Conservation (phyloP, 1,139 yeast genomes). For the Pichia sp. region DNA sequence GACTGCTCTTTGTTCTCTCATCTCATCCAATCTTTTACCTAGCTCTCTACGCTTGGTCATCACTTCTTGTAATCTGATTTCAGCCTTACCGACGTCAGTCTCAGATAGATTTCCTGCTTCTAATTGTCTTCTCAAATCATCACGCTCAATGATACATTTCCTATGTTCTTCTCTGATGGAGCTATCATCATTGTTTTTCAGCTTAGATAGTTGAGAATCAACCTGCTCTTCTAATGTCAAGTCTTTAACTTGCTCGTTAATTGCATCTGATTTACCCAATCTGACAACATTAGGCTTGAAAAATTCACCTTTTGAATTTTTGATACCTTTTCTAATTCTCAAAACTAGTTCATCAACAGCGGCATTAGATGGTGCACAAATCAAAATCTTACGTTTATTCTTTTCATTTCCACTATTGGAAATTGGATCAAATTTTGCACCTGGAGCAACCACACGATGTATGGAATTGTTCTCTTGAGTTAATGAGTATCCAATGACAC, state of each 20-base stretch:
- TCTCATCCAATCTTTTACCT: constrained; percentile 71
- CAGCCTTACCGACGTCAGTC: constrained; percentile 42
- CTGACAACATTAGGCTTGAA: constrained; percentile 76
- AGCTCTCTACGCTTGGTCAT: constrained; percentile 60
- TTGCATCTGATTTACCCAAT: constrained; percentile 85
- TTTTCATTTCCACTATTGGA: constrained; percentile 17
- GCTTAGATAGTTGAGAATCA: constrained; percentile 50
- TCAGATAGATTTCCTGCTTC: constrained; percentile 36
- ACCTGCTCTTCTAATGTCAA: constrained; percentile 84
- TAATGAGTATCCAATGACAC: constrained; percentile 77
- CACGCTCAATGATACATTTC: constrained; percentile 48
- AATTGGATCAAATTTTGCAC: constrained; percentile 15
- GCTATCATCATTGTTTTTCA: constrained; percentile 37
- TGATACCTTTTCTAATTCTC: constrained; percentile 73
- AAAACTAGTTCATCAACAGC: constrained; percentile 97
- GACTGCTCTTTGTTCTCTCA: constrained; percentile 66
- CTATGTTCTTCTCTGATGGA: constrained; percentile 50
- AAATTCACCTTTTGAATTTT: constrained; percentile 50
- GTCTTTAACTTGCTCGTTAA: constrained; percentile 76
- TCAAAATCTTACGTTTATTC: constrained; percentile 48
- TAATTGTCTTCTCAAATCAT: constrained; percentile 40
- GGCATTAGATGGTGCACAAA: constrained; percentile 98
- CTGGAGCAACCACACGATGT: constrained; percentile 37
- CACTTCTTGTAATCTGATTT: constrained; percentile 49
- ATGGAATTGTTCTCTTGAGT: constrained; percentile 35